These are phyloP conservation scores for Starmerella cellae DNA, from an alignment of 805 yeast genomes.

Conservation along the genomic window DNA sequence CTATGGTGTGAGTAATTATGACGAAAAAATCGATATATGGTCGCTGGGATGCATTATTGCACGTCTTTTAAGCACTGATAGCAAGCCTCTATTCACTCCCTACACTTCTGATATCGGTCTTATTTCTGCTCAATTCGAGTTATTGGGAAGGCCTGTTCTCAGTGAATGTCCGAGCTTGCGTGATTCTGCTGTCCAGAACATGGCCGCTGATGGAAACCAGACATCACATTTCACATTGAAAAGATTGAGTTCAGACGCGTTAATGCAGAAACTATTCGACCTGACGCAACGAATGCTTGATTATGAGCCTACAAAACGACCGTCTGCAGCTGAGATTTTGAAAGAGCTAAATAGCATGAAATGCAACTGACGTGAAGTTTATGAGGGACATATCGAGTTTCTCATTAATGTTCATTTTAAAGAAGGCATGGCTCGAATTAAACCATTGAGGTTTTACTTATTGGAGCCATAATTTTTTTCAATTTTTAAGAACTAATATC, in stretches of 20 bases:
- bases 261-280: constrained; percentile 2
- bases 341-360: neutral
- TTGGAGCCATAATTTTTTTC: too few species aligned
- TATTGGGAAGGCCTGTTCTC: constrained; percentile 44
- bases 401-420: too few species aligned
- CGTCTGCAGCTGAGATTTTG: neutral
- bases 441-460: too few species aligned
- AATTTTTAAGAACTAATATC: too few species aligned
- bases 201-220: neutral
- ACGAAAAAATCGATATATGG: constrained; percentile 56
- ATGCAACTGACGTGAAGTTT: too few species aligned
- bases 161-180: constrained; percentile 17
- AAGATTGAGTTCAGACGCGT: neutral
- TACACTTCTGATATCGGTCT: constrained; percentile 45
- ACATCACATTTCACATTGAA: neutral
- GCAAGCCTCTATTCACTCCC: constrained; percentile 31
- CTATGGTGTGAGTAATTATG: constrained; percentile 45
- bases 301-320: constrained; percentile 12
- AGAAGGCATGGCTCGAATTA: too few species aligned
- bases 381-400: too few species aligned
- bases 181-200: constrained; percentile 10
- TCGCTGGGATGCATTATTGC: constrained; percentile 50
- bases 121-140: constrained; percentile 39
- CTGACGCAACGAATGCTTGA: constrained; percentile 2
- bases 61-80: constrained; percentile 34